phyloP scores from a whole-genome alignment of 768 basidiomycete species.

The Rossbeevera mucosa region DNA sequence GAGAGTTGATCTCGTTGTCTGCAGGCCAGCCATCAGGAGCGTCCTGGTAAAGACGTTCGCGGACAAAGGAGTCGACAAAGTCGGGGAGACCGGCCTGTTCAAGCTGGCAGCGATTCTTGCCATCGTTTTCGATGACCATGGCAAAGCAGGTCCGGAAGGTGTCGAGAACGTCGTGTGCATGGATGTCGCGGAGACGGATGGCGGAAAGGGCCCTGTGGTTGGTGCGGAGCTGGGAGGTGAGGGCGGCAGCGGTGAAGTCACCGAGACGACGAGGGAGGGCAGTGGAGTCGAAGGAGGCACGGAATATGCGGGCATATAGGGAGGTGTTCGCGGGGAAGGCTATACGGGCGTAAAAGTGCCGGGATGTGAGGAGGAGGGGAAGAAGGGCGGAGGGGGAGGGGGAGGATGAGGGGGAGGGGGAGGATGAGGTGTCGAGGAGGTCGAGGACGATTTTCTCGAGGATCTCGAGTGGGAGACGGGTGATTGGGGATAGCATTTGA shows the following conservation, averaged over 20 bases:
- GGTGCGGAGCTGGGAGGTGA: constrained; percentile 37
- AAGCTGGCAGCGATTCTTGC: constrained; percentile 56
- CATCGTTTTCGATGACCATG: constrained; percentile 65
- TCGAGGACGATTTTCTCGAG: constrained; percentile 51
- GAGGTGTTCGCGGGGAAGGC: constrained; percentile 16
- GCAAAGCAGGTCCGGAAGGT: constrained; percentile 47
- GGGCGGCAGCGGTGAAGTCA: constrained; percentile 33
- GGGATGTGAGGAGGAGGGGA: constrained; percentile 46
- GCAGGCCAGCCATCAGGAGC: constrained; percentile 51
- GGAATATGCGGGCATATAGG: constrained; percentile 54
- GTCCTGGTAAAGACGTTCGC: constrained; percentile 42
- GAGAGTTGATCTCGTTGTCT: constrained; percentile 45
- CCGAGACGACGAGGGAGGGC: constrained; percentile 51
- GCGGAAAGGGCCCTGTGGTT: constrained; percentile 32
- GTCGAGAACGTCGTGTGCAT: constrained; percentile 28
- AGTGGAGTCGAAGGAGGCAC: constrained; percentile 49
- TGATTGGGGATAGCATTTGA: constrained; percentile 24
- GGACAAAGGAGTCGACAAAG: constrained; percentile 45
- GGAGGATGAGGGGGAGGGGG: constrained; percentile 25
- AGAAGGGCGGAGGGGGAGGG: constrained; percentile 44
- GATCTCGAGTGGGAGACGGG: constrained; percentile 39
- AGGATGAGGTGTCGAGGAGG: constrained; percentile 18
- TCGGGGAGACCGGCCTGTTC: constrained; percentile 44
- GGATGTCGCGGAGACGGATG: constrained; percentile 32
- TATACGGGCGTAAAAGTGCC: constrained; percentile 37